Evolutionary conservation across 2,329 filamentous ascomycete species (phyloP).

Genomic region (Xylariaceae sp.): DNA sequence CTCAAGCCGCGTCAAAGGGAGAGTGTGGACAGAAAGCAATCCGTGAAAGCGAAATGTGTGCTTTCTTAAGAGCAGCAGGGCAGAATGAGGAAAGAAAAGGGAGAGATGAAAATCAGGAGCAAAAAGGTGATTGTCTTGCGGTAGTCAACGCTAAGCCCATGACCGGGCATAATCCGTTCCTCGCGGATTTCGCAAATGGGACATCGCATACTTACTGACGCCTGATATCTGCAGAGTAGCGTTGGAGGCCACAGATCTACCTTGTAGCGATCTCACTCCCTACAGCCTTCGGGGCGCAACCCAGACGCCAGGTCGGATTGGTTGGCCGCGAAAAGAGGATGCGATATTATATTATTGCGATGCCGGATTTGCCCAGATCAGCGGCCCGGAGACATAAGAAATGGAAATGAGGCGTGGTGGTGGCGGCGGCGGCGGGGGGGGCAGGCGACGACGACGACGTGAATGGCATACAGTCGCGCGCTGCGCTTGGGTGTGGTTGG

Average conservation of each 20-base stretch:
- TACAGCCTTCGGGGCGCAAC: slow-evolving; percentile 10
- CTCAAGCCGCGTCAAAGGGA: neutral
- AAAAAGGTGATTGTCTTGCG: neutral
- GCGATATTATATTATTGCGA: neutral
- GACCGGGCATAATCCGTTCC: neutral
- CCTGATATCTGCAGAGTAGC: slow-evolving; percentile 9
- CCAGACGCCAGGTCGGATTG: neutral
- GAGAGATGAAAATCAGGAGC: neutral
- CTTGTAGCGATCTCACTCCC: slow-evolving; percentile 1
- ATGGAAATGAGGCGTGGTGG: slow-evolving; percentile 3
- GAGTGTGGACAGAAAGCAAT: neutral
- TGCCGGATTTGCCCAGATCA: neutral
- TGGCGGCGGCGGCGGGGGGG: neutral
- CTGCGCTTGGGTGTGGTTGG: neutral
- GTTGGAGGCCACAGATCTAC: slow-evolving; percentile 4
- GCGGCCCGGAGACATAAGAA: neutral
- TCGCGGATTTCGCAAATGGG: neutral
- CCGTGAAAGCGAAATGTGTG: neutral
- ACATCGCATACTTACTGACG: slow-evolving; percentile 18
- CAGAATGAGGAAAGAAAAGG: neutral
- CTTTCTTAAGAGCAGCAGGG: neutral
- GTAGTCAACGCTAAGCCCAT: neutral
- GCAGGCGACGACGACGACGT: neutral
- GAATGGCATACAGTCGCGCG: neutral
- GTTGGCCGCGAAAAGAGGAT: neutral